These are phyloP conservation scores for Venturia carpophila DNA, from an alignment of 2,329 filamentous ascomycete species.

Conservation along the genomic window DNA sequence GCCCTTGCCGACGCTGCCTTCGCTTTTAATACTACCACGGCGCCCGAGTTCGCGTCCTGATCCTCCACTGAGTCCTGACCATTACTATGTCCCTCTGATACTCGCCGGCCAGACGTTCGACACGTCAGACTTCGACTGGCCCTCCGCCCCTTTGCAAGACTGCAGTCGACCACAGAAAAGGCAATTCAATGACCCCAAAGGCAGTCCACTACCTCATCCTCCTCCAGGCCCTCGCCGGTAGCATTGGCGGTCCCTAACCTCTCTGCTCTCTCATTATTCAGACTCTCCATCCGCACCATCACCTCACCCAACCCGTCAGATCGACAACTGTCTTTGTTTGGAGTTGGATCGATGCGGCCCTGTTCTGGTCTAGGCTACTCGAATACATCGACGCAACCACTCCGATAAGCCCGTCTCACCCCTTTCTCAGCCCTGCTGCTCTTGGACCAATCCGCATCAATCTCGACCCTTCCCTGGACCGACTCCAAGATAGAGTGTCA, in stretches of 20 bases:
- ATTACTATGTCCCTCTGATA: not conserved
- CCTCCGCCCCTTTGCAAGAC: not conserved
- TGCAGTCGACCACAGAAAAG: not conserved
- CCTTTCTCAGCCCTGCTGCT: conserved; percentile 11
- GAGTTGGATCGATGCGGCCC: not conserved
- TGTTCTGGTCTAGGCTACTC: not conserved
- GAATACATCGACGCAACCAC: conserved; percentile 3
- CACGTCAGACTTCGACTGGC: not conserved
- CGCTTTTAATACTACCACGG: not conserved
- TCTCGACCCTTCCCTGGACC: not conserved
- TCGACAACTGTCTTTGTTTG: not conserved
- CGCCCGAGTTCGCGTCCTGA: not conserved
- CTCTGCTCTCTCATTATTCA: not conserved
- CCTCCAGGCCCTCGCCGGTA: conserved; percentile 24
- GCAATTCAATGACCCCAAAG: conserved; percentile 35
- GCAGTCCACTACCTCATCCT: conserved; percentile 37
- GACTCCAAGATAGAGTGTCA: conserved; percentile 9
- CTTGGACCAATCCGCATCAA: conserved; percentile 5
- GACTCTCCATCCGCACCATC: not conserved
- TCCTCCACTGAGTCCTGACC: not conserved
- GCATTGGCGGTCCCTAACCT: conserved; percentile 11
- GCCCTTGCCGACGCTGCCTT: not conserved
- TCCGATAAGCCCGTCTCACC: conserved; percentile 12
- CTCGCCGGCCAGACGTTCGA: not conserved
- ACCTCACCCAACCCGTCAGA: not conserved